Percentiles rank a stretch among this genome's conserved stretches.
phyloP scores from a whole-genome alignment of 176 grass and related monocot genomes.

The Zea luxurians region DNA sequence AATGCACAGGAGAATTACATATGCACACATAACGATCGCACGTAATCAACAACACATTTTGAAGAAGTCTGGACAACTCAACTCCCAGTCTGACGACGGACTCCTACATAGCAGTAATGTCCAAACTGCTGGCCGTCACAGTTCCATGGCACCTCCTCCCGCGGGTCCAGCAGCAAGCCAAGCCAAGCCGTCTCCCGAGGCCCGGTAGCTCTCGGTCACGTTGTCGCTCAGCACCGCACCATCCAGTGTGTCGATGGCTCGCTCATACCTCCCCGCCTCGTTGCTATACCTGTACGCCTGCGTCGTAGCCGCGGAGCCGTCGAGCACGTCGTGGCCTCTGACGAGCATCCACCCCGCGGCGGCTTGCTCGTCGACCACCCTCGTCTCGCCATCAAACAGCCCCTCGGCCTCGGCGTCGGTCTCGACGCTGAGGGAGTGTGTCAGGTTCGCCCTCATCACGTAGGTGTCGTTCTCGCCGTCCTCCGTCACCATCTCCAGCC shows the following conservation, averaged over 20 bases:
- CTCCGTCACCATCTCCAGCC: constrained; percentile 42
- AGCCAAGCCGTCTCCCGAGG: background rate
- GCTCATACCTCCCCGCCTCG: constrained; percentile 27
- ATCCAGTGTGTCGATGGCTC: constrained; percentile 51
- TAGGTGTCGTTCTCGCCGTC: constrained; percentile 52
- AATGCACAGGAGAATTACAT: too few relatives aligned
- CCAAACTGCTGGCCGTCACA: background rate
- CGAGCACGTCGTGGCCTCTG: constrained; percentile 61
- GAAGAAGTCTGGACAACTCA: too few relatives aligned
- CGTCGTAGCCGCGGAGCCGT: constrained; percentile 56
- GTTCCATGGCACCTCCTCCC: background rate
- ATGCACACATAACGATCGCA: too few relatives aligned
- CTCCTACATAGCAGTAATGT: too few relatives aligned
- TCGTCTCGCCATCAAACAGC: constrained; percentile 9
- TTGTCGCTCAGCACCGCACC: constrained; percentile 72
- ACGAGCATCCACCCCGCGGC: constrained; percentile 79
- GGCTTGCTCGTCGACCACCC: constrained; percentile 55
- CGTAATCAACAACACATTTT: too few relatives aligned
- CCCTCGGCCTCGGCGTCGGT: constrained; percentile 12
- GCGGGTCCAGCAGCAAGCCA: constrained; percentile 13
- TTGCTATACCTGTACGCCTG: constrained; percentile 63
- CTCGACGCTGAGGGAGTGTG: constrained; percentile 55
- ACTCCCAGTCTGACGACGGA: too few relatives aligned
- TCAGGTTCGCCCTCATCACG: constrained; percentile 53
- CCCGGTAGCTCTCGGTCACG: constrained; percentile 44